phyloP scores from a whole-genome alignment of 805 yeast species.

The Brettanomyces custersianus region DNA sequence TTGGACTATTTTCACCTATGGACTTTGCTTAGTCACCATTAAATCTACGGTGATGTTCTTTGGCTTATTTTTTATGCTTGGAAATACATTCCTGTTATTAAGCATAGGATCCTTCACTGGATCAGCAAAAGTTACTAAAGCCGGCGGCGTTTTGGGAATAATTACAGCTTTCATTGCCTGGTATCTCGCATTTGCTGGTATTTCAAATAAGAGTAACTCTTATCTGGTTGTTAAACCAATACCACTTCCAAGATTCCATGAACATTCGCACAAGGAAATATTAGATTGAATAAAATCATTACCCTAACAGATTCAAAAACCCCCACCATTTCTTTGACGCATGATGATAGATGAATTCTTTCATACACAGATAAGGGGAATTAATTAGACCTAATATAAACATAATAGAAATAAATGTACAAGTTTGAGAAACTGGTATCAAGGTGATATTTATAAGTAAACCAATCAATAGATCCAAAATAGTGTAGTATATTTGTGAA shows the following conservation, averaged over 20 bases:
- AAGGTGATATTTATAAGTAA: too few relatives aligned
- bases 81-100: slow-evolving; percentile 42
- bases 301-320: too few relatives aligned
- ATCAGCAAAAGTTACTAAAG: slow-evolving; percentile 28
- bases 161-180: slow-evolving; percentile 52
- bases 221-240: slow-evolving; percentile 33
- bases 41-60: slow-evolving; percentile 45
- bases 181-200: slow-evolving; percentile 64
- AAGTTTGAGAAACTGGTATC: too few relatives aligned
- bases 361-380: too few relatives aligned
- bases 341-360: too few relatives aligned
- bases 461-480: too few relatives aligned
- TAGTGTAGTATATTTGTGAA: too few relatives aligned
- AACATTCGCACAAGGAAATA: too few relatives aligned
- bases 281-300: too few relatives aligned
- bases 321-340: too few relatives aligned
- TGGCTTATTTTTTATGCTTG: slow-evolving; percentile 41
- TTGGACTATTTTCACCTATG: slow-evolving; percentile 54
- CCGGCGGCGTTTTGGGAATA: slow-evolving; percentile 56
- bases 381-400: too few relatives aligned
- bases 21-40: slow-evolving; percentile 45
- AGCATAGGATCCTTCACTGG: slow-evolving; percentile 42
- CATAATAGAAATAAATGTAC: too few relatives aligned
- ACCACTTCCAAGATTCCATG: slow-evolving; percentile 20
- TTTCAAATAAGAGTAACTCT: slow-evolving; percentile 54